Percentiles rank a stretch among this genome's conserved stretches.
Conservation (phyloP, 371 early-diverging fungal genomes). For the Smittium culicis region DNA sequence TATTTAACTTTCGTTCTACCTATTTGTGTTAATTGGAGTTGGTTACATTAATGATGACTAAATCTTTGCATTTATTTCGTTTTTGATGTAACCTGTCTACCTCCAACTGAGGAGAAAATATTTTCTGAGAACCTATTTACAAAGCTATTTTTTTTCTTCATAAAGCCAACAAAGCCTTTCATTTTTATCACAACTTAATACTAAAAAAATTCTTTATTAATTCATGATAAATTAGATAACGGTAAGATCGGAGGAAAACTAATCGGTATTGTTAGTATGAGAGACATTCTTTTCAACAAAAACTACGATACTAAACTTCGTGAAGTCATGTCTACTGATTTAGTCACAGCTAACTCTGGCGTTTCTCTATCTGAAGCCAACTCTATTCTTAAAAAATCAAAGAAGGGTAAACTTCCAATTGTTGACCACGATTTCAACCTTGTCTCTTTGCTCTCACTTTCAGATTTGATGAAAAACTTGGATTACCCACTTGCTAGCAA, state of each 20-base stretch:
- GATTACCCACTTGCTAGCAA: slow-evolving; percentile 88
- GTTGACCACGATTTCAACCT: slow-evolving; percentile 67
- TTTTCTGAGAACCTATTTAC: no score
- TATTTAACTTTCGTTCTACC: slow-evolving; percentile 35
- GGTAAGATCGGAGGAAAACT: slow-evolving; percentile 80
- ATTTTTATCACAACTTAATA: no score
- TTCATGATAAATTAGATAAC: slow-evolving; percentile 34
- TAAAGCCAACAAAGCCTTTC: no score
- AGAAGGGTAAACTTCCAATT: slow-evolving; percentile 94
- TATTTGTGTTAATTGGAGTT: slow-evolving; percentile 15
- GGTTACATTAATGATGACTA: no score
- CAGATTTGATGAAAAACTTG: slow-evolving; percentile 90
- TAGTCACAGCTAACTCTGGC: slow-evolving; percentile 72
- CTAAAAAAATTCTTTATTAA: neutral
- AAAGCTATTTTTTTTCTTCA: no score
- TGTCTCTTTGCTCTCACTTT: slow-evolving; percentile 81
- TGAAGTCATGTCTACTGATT: slow-evolving; percentile 79
- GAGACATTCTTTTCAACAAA: slow-evolving; percentile 86
- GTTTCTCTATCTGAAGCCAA: slow-evolving; percentile 83
- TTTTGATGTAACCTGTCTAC: no score
- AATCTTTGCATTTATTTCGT: no score
- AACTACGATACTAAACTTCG: slow-evolving; percentile 42
- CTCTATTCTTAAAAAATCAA: slow-evolving; percentile 65
- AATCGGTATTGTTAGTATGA: slow-evolving; percentile 88
- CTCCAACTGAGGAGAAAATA: no score